Conservation (phyloP, 1,139 yeast species). For the Blastobotrys arbuscula region DNA sequence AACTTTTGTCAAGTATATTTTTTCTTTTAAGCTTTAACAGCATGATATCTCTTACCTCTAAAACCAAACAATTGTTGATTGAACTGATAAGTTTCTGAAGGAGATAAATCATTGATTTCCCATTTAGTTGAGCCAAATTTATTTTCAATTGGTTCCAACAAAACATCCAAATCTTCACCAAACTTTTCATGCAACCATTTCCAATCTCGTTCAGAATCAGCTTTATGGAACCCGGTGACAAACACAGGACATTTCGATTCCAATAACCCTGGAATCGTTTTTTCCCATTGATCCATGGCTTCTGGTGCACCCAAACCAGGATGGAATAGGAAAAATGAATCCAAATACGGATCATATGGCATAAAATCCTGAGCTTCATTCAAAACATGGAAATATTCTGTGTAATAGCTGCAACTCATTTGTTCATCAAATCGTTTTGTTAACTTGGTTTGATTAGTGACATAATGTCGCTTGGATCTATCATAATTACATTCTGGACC, state of each 20-base stretch:
- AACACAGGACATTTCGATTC: conserved; percentile 91
- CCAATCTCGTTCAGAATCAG: conserved; percentile 66
- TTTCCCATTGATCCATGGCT: conserved; percentile 70
- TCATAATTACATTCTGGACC: conserved; percentile 91
- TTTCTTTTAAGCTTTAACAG: conserved; percentile 37
- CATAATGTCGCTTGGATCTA: conserved; percentile 50
- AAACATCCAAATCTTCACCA: conserved; percentile 70
- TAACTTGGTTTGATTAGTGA: conserved; percentile 53
- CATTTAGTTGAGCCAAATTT: conserved; percentile 82
- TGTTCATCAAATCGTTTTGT: conserved; percentile 71
- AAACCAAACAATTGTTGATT: conserved; percentile 85
- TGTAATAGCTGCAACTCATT: conserved; percentile 71
- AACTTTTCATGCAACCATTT: conserved; percentile 62
- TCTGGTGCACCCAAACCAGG: conserved; percentile 91
- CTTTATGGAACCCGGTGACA: conserved; percentile 82
- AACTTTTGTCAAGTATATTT: background rate
- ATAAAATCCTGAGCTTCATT: conserved; percentile 91
- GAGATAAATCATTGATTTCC: conserved; percentile 87
- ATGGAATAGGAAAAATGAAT: conserved; percentile 87
- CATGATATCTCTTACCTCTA: conserved; percentile 96
- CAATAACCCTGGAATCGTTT: conserved; percentile 75
- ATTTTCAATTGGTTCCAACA: conserved; percentile 70
- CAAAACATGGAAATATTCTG: conserved; percentile 83
- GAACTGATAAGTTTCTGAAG: conserved; percentile 88
- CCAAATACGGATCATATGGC: conserved; percentile 97